Conservation (phyloP, 2,329 filamentous ascomycete species). For the Colletotrichum sidae region DNA sequence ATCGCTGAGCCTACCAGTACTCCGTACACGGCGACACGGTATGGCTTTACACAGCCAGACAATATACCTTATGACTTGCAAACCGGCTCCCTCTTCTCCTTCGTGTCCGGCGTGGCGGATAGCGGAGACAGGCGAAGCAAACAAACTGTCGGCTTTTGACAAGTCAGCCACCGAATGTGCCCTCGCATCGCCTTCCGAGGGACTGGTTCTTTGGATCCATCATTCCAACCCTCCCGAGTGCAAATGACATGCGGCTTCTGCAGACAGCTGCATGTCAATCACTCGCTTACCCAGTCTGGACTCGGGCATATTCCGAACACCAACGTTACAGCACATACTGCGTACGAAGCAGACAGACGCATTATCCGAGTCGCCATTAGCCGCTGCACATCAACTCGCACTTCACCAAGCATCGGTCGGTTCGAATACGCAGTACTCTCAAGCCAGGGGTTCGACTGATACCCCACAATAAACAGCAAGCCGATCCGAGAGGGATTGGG, state of each 20-base stretch:
- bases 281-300: constrained; percentile 17
- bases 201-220: constrained; percentile 11
- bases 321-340: constrained; percentile 14
- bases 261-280: constrained; percentile 24
- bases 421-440: not conserved
- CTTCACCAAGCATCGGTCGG: constrained; percentile 10
- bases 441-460: constrained; percentile 18
- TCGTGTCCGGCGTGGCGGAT: not conserved
- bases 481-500: constrained; percentile 19
- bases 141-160: not conserved
- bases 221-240: constrained; percentile 9
- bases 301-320: constrained; percentile 34
- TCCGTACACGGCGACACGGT: constrained; percentile 10
- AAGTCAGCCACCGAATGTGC: constrained; percentile 12
- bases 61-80: constrained; percentile 10
- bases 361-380: constrained; percentile 8
- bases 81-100: constrained; percentile 11
- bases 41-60: not conserved
- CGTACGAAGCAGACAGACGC: not conserved
- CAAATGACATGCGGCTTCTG: constrained; percentile 15
- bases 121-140: not conserved
- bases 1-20: too few species aligned
- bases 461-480: constrained; percentile 7
- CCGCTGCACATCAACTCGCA: constrained; percentile 23
- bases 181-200: constrained; percentile 12